A percentile compares a stretch with the other conserved stretches of the same genome.
Evolutionary conservation across 2,329 filamentous ascomycete species (phyloP).

Genomic region (Cytospora schulzeri): DNA sequence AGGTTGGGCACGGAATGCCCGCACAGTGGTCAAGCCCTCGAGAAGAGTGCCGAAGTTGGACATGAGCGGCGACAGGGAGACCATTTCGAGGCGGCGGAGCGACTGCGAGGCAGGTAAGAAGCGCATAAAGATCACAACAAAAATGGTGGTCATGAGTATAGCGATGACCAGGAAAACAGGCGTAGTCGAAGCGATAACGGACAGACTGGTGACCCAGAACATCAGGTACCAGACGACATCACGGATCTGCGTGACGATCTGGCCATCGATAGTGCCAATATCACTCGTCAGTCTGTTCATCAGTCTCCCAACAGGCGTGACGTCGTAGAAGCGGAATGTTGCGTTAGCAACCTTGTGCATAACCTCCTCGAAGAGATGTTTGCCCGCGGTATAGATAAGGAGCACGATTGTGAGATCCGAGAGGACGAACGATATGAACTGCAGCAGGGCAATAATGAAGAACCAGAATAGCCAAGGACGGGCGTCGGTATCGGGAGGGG

Average conservation of each 20-base stretch:
- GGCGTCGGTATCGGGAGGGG: conserved; percentile 67
- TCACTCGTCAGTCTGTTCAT: conserved; percentile 94
- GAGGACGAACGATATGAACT: conserved; percentile 61
- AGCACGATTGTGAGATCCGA: conserved; percentile 70
- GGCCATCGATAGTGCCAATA: conserved; percentile 85
- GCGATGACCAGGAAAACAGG: conserved; percentile 77
- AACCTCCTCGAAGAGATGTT: conserved; percentile 71
- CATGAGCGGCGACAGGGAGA: conserved; percentile 84
- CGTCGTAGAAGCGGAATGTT: conserved; percentile 88
- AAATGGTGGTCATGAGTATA: conserved; percentile 64
- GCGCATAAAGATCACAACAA: conserved; percentile 71
- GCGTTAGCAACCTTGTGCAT: conserved; percentile 75
- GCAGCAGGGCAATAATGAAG: conserved; percentile 62
- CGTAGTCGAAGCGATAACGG: conserved; percentile 79
- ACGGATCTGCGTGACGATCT: conserved; percentile 76
- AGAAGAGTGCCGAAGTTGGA: conserved; percentile 90
- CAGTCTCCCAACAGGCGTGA: conserved; percentile 82
- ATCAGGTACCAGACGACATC: conserved; percentile 70
- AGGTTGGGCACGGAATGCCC: conserved; percentile 76
- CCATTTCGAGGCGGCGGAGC: conserved; percentile 83
- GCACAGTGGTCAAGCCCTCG: conserved; percentile 83
- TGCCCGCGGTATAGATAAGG: conserved; percentile 80
- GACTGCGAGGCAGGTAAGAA: conserved; percentile 85
- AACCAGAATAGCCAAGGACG: conserved; percentile 75
- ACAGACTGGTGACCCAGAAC: conserved; percentile 70